phyloP scores from a whole-genome alignment of 2,329 filamentous ascomycete species.

The Didymella sp. region DNA sequence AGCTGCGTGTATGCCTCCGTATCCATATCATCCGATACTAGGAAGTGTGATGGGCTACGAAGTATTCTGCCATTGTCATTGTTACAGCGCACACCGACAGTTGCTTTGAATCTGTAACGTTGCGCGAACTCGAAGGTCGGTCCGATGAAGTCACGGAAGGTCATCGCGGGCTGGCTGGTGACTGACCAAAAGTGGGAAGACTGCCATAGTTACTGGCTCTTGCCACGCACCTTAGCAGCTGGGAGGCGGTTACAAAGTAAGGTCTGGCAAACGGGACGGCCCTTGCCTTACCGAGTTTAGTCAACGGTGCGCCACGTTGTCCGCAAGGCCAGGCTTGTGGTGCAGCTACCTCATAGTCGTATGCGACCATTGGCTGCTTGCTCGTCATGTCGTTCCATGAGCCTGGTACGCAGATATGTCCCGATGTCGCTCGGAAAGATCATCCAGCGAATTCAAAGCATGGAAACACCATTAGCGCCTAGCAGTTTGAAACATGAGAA shows the following conservation, averaged over 20 bases:
- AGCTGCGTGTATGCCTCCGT: not conserved
- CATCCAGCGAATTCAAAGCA: not conserved
- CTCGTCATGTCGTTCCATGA: slow-evolving; percentile 1
- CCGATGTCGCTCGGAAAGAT: not conserved
- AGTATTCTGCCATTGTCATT: not conserved
- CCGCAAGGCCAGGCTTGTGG: not conserved
- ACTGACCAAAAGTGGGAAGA: not conserved
- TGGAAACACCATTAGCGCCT: not conserved
- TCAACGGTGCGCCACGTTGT: slow-evolving; percentile 9
- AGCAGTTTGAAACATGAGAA: not conserved
- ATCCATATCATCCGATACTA: not conserved
- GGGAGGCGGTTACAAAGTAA: not conserved
- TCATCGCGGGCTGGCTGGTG: not conserved
- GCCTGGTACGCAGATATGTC: slow-evolving; percentile 11
- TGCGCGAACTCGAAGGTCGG: slow-evolving; percentile 10
- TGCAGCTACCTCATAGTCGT: not conserved
- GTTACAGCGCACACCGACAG: slow-evolving; percentile 17
- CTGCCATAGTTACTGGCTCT: not conserved
- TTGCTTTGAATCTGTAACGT: slow-evolving; percentile 17
- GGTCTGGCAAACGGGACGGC: slow-evolving; percentile 15
- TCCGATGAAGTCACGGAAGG: not conserved
- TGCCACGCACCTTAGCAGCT: not conserved
- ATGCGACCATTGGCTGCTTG: not conserved
- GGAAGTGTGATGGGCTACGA: not conserved
- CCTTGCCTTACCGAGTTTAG: slow-evolving; percentile 14